Evolutionary conservation across 2,329 filamentous ascomycete genomes (phyloP), one percentile per base, ranked within the genome.

Genomic region (Amesomyces nigricolor): DNA sequence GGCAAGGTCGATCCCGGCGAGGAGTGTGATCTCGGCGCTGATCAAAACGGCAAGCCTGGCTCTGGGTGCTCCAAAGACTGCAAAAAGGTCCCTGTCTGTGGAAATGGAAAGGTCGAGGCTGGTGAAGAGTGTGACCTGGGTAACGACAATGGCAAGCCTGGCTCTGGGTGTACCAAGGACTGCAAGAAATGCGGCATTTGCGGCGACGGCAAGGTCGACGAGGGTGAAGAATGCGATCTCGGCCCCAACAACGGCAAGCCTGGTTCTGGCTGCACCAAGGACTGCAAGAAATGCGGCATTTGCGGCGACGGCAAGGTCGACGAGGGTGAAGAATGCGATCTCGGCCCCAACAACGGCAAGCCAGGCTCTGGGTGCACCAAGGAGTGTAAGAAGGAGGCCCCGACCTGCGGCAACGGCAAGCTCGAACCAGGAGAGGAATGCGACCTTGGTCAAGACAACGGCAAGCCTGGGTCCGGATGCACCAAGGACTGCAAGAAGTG

Each of bases 71-170:
- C 47, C 29, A 35, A 35, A 3, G 29, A 43, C 11, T 51, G 48
- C 29, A 51, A 43, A 16, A 44, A 43, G 10, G 5, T 7, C 16
- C 16, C 49, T 1, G 30, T 38, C 22, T 52, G 47, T 19, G 47
- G 47, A 5, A 47, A 58, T 30, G 53, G 47, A 22, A 40, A 50
- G 38, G 4, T 50, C 5, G 47, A 50, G 7, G 2, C 9, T 10
- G 38, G 38, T 11, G 57, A 59, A 26, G 35, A 59, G 32, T 59
- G 57, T 26, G 56, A 58, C 30, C 46, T 56, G 1, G 56, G 56
- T 10, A 14, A 35, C 1, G 35, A 57, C 10, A 52, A 49, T 3
- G 51, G 51, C 35, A 44, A 50, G n/a, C 48, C 47, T 3, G 47
- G 44, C 35, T 55, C 52, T 13, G 53, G 47, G 2, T 55, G 53